Percentiles rank a stretch among this genome's conserved stretches.
phyloP scores from a whole-genome alignment of 2,329 filamentous ascomycete genomes.

The Fusarium liriodendri region DNA sequence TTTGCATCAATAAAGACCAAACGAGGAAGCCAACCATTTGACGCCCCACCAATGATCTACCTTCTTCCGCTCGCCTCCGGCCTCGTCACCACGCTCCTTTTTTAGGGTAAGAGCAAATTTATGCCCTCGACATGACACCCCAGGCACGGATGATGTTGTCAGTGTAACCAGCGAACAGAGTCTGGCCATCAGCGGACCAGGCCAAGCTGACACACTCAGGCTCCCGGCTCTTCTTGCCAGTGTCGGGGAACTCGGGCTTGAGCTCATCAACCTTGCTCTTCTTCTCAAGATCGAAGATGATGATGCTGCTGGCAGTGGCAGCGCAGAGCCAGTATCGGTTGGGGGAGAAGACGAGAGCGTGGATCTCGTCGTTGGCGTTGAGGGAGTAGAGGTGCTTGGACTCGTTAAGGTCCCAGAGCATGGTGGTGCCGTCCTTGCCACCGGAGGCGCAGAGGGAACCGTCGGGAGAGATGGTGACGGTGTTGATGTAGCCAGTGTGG shows the following conservation, averaged over 20 bases:
- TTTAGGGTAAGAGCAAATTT: slow-evolving; percentile 53
- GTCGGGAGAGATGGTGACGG: slow-evolving; percentile 99
- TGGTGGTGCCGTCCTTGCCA: slow-evolving; percentile 99
- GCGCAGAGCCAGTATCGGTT: slow-evolving; percentile 99
- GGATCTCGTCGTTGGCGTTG: slow-evolving; percentile 99
- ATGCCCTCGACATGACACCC: slow-evolving; percentile 97
- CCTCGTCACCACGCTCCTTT: slow-evolving; percentile 41
- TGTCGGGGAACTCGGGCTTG: slow-evolving; percentile 97
- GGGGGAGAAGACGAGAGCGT: slow-evolving; percentile 99
- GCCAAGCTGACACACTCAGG: slow-evolving; percentile 98
- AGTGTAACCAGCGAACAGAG: slow-evolving; percentile 99
- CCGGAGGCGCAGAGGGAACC: slow-evolving; percentile 98
- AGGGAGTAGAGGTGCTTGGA: slow-evolving; percentile 99
- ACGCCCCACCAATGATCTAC: slow-evolving; percentile 60
- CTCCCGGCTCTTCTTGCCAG: slow-evolving; percentile 99
- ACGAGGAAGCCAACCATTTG: slow-evolving; percentile 59
- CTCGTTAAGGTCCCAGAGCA: slow-evolving; percentile 99
- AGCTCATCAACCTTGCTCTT: slow-evolving; percentile 99
- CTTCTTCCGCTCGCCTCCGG: slow-evolving; percentile 46
- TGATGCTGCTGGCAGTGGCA: slow-evolving; percentile 96
- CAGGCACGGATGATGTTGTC: slow-evolving; percentile 99
- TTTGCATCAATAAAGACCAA: slow-evolving; percentile 57
- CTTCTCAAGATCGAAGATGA: slow-evolving; percentile 99
- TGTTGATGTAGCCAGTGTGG: slow-evolving; percentile 99
- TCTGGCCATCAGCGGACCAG: slow-evolving; percentile 98